Base-by-base conservation (phyloP, 345 rosid species). In the Schrenkiella parvula region DNA sequence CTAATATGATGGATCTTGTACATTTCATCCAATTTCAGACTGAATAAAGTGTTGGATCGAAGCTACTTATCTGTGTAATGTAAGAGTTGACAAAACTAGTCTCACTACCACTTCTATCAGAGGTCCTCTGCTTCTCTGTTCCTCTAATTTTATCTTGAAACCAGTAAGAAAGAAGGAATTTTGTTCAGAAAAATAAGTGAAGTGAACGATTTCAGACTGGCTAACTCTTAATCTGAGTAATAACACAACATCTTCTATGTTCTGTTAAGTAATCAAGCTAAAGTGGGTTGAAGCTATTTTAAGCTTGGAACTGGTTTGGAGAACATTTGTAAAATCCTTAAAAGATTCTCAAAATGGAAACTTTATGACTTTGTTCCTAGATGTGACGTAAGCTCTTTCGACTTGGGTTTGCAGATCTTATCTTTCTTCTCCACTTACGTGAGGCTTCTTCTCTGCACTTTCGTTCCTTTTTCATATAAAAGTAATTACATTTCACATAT, bases 401-500 rank as follows among this genome's bases (percentile, higher is more conserved):
- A 9, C 4, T 17, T 55, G 61, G 41, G 12, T 31, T 17, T 55
- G 39, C 2, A 39, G 34, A 56, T 68, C 4, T 12, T 2, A 38
- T 57, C 44, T 29, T 47, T 68, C 54, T n/a, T 55, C 34, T 31
- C 34, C 37, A 69, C 61, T 14, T 10, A 19, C 41, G 23, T 28
- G n/a, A 18, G 31, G 47, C 14, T 31, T 41, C 9, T 50, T 56
- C 28, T 17, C 51, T 2, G 5, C 47, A 52, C n/a, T 28, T 21
- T 2, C 15, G 19, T 22, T 28, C 41, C 4, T 43, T 11, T 32
- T 23, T 47, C 1, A 9, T 3, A 11, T 23, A 23, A 55, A 35
- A 34, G 48, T 23, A 11, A 57, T 46, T 48, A 70, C 25, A 32
- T 59, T 58, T 58, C 66, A 58, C 59, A 50, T 37, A 7, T 50